Percentiles rank a stretch among this genome's conserved stretches.
Evolutionary conservation across 129 eudicot species (phyloP).

Genomic region (Pseudognaphalium luteoalbum): DNA sequence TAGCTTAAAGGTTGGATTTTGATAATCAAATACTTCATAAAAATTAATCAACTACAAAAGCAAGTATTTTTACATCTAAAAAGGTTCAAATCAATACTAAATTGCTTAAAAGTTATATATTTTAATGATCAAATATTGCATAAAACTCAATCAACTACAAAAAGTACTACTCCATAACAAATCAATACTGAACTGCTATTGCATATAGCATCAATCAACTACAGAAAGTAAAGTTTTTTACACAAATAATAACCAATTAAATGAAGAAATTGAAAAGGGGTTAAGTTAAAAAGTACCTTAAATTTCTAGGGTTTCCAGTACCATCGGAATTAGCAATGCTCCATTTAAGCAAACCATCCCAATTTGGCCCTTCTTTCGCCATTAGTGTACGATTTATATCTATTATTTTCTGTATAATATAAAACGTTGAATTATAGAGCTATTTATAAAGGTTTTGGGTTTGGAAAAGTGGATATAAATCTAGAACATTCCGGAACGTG

Average conservation of each 20-base stretch:
- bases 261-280: no score
- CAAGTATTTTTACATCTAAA: no score
- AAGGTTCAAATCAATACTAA: neutral
- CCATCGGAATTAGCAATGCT: slow-evolving; percentile 89
- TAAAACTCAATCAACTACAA: no score
- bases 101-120: neutral
- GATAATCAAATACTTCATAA: neutral
- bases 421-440: no score
- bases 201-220: neutral
- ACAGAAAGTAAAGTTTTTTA: no score
- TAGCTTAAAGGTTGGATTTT: no score
- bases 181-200: neutral
- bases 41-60: no score
- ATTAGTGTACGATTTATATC: slow-evolving; percentile 22
- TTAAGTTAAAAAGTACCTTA: slow-evolving; percentile 36
- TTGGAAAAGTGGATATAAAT: no score
- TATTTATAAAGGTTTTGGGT: no score
- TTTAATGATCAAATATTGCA: neutral
- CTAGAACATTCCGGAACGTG: no score
- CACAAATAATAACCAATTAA: neutral
- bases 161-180: no score
- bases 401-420: no score
- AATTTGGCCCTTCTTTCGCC: slow-evolving; percentile 81
- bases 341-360: slow-evolving; percentile 98
- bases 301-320: slow-evolving; percentile 58